Conservation (phyloP, 345 rosid genomes). For the Eucalyptus cloeziana region DNA sequence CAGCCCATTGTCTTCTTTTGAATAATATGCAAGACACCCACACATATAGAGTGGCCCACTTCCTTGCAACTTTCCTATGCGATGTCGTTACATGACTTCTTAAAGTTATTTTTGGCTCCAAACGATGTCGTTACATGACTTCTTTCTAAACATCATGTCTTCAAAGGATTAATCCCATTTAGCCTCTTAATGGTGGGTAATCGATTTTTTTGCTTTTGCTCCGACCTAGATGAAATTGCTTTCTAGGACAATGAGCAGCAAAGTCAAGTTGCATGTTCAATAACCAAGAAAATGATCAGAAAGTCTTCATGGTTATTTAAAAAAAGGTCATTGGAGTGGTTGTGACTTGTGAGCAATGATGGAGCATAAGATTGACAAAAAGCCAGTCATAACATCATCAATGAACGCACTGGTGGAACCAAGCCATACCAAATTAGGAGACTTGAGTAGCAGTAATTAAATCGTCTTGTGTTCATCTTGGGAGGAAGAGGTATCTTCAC, state of each 20-base stretch:
- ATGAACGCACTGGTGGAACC: neutral
- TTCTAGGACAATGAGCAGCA: neutral
- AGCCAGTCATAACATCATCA: neutral
- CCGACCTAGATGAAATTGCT: neutral
- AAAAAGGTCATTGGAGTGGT: neutral
- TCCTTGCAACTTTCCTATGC: too few relatives aligned
- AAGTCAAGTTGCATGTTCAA: neutral
- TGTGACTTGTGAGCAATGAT: neutral
- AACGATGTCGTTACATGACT: fast-evolving
- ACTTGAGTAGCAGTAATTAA: neutral
- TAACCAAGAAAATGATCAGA: neutral
- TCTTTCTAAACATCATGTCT: neutral
- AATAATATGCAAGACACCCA: too few relatives aligned
- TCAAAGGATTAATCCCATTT: neutral
- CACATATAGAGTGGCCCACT: too few relatives aligned
- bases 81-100: fast-evolving
- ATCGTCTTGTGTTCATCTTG: neutral
- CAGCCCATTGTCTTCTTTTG: too few relatives aligned
- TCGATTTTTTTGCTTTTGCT: neutral
- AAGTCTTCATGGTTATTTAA: neutral
- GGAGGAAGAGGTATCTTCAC: neutral
- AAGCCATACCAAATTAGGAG: neutral
- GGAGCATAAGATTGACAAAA: neutral
- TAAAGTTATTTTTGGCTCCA: neutral
- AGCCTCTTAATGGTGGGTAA: neutral